Percentiles rank a stretch among this genome's conserved stretches.
Evolutionary conservation across 768 basidiomycete genomes (phyloP).

Genomic region (Phylloporus scabripes): DNA sequence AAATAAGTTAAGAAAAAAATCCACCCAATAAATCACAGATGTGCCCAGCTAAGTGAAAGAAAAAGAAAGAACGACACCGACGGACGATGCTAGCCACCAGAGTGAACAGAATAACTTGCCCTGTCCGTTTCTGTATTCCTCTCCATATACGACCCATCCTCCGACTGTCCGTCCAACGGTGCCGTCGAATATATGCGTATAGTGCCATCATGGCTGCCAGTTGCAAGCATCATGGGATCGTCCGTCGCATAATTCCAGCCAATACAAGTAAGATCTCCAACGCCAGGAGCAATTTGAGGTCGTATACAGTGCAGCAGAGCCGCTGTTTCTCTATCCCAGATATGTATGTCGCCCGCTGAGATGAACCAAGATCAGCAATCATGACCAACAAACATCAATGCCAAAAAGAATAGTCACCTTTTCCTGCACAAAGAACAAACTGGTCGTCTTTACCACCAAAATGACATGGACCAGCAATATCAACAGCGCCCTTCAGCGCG

Average conservation of each 20-base stretch:
- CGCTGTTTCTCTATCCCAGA: slow-evolving; percentile 82
- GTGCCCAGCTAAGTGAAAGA: slow-evolving; percentile 1
- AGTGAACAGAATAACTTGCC: slow-evolving; percentile 24
- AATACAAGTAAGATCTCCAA: slow-evolving; percentile 69
- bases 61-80: not conserved
- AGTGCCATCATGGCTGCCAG: slow-evolving; percentile 72
- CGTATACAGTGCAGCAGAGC: slow-evolving; percentile 65
- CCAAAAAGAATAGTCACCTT: slow-evolving; percentile 42
- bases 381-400: not conserved
- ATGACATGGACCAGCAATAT: slow-evolving; percentile 78
- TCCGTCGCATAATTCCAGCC: slow-evolving; percentile 71
- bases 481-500: slow-evolving; percentile 59
- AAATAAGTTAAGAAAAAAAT: slow-evolving; percentile 20
- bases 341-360: slow-evolving; percentile 74
- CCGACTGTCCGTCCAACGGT: slow-evolving; percentile 18
- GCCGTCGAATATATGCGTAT: slow-evolving; percentile 67
- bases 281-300: slow-evolving; percentile 43
- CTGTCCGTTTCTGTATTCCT: slow-evolving; percentile 21
- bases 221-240: slow-evolving; percentile 51
- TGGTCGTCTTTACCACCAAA: slow-evolving; percentile 79
- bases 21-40: slow-evolving; percentile 13
- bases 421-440: slow-evolving; percentile 70
- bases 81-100: slow-evolving; percentile 19
- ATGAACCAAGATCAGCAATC: slow-evolving; percentile 1
- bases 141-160: slow-evolving; percentile 24